Base-by-base conservation (phyloP, 108 stramenopile genomes). In the Cafeteria roenbergensis region DNA sequence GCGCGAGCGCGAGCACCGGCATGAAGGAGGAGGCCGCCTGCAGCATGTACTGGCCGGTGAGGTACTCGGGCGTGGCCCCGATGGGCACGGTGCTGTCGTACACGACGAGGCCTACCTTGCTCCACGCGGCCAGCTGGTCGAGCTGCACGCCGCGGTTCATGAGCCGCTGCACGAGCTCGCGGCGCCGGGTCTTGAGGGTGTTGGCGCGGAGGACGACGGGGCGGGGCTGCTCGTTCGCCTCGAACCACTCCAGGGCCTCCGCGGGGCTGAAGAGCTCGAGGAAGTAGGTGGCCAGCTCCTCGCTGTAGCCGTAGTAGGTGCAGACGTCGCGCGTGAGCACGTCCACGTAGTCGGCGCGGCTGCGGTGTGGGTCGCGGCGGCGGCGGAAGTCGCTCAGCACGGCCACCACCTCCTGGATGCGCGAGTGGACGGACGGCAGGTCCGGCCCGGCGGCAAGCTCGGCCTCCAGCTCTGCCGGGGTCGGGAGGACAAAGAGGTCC, bases 21-120 rank as follows among this genome's bases (percentile, higher is more conserved):
- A 88, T 92, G 88, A 96, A 89, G 0, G 92, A 94, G 28, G 95
- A 89, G 4, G 97, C 95, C 67, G 89, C 86, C 70, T 99, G 97
- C 53, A 99, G 85, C 92, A 99, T 97, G 82, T 99, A 99, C 68
- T 93, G 90, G 8, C 97, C 97, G 34, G 90, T 85, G 54, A 99
- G 79, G 78, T 99, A 99, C 74, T 99, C 97, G 21, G 97, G 97
- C 22, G 97, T 99, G 8, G 97, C 97, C 24, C 97, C 97, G 57
- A 99, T 85, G 14, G 97, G 97, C 24, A 99, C 90, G n/a, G 84
- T 74, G 38, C 88, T 89, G 67, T 95, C 95, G 34, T 87, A 86
- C 65, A 99, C 92, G 64, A 95, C 95, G 48, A 99, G 74, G 8
- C 90, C 95, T 25, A 97, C 97, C 81, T 97, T 96, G 57, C 89